These are phyloP conservation scores for Cystoderma amianthinum DNA, from an alignment of 768 basidiomycete species.

Conservation along the genomic window DNA sequence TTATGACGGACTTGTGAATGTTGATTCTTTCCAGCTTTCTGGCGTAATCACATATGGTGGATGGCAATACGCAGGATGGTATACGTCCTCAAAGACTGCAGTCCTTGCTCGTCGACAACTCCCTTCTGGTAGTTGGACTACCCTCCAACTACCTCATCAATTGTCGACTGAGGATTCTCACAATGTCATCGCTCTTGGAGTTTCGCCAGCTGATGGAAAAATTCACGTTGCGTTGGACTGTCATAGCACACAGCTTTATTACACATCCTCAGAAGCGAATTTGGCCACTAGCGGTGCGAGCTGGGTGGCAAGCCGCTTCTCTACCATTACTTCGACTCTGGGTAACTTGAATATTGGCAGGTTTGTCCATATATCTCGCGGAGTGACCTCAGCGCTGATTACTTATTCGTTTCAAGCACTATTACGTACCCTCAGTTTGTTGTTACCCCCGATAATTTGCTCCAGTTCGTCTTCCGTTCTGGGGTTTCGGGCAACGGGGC, in stretches of 20 bases:
- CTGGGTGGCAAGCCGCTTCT: conserved; percentile 36
- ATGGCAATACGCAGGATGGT: conserved; percentile 40
- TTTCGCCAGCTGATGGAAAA: conserved; percentile 36
- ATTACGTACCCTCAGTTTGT: conserved; percentile 45
- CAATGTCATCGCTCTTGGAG: conserved; percentile 35
- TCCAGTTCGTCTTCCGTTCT: conserved; percentile 41
- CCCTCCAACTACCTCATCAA: conserved; percentile 33
- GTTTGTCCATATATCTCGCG: conserved; percentile 19
- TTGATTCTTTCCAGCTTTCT: conserved; percentile 39
- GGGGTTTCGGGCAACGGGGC: conserved; percentile 41
- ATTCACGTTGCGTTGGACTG: conserved; percentile 43
- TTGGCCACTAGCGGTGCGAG: conserved; percentile 32
- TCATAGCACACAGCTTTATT: conserved; percentile 34
- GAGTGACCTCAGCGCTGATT: neutral
- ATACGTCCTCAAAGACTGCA: conserved; percentile 31
- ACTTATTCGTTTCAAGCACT: conserved; percentile 14
- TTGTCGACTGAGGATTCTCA: conserved; percentile 35
- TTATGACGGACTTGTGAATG: conserved; percentile 39
- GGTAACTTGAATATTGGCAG: conserved; percentile 33
- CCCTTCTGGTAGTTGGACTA: conserved; percentile 32
- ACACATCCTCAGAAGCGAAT: conserved; percentile 32
- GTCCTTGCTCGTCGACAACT: conserved; percentile 32
- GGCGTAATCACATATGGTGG: conserved; percentile 29
- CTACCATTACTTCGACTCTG: conserved; percentile 29
- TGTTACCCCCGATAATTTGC: conserved; percentile 34